Conservation (phyloP, 306 rosid genomes). For the Glycine latifolia region DNA sequence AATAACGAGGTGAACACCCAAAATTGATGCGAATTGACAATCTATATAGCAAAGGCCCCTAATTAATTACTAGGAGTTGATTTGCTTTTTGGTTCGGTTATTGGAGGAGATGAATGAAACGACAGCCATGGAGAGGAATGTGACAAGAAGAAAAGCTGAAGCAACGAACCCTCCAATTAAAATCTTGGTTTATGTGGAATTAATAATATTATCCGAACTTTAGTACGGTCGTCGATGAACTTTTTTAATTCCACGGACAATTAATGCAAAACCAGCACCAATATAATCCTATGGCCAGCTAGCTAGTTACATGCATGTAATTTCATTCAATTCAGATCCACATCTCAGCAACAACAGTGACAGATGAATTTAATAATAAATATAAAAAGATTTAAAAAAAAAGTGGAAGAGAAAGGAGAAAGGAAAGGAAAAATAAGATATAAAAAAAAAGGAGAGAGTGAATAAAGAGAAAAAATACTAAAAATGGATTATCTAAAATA, state of each 20-base stretch:
- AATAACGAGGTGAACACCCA: background rate
- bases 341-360: too few species aligned
- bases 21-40: background rate
- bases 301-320: too few species aligned
- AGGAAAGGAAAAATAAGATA: too few species aligned
- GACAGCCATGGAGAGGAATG: conserved; percentile 45
- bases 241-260: conserved; percentile 48
- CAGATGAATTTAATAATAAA: too few species aligned
- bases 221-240: background rate
- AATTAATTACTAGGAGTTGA: background rate
- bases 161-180: conserved; percentile 43
- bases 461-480: too few species aligned
- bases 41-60: background rate
- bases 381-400: too few species aligned
- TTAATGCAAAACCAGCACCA: conserved; percentile 51
- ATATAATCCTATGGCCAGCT: too few species aligned
- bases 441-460: too few species aligned
- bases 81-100: conserved; percentile 21
- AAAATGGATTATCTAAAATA: too few species aligned
- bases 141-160: conserved; percentile 42
- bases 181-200: conserved; percentile 28
- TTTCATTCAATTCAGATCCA: too few species aligned
- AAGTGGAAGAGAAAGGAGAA: too few species aligned
- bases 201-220: background rate
- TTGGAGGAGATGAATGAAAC: conserved; percentile 60